Evolutionary conservation across 805 yeast species (phyloP).

Genomic region (Maudiozyma barnettii): DNA sequence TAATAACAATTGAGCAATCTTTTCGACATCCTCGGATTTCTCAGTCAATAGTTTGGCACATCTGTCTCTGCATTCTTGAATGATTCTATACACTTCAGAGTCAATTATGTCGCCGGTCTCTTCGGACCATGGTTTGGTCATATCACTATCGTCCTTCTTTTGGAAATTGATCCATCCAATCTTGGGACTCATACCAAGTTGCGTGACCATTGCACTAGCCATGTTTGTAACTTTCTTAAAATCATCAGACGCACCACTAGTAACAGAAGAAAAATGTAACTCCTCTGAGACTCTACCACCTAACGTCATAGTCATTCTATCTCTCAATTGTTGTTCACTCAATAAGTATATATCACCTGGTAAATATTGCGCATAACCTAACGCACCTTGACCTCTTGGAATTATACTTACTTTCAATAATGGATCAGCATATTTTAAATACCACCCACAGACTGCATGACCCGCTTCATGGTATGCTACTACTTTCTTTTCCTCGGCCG

Average conservation of each 20-base stretch:
- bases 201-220: slow-evolving; percentile 88
- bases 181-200: slow-evolving; percentile 81
- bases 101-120: slow-evolving; percentile 77
- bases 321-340: slow-evolving; percentile 66
- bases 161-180: slow-evolving; percentile 71
- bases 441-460: slow-evolving; percentile 98
- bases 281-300: slow-evolving; percentile 98
- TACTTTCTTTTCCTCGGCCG: slow-evolving; percentile 76
- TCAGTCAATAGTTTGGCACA: slow-evolving; percentile 63
- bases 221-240: slow-evolving; percentile 90
- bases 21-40: slow-evolving; percentile 65
- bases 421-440: slow-evolving; percentile 82
- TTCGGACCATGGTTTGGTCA: slow-evolving; percentile 84
- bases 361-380: slow-evolving; percentile 94
- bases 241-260: slow-evolving; percentile 94
- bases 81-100: slow-evolving; percentile 68
- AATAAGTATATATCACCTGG: slow-evolving; percentile 86
- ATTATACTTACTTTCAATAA: slow-evolving; percentile 89
- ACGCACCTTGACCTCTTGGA: slow-evolving; percentile 94
- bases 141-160: slow-evolving; percentile 60
- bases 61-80: slow-evolving; percentile 60
- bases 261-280: slow-evolving; percentile 80
- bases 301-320: slow-evolving; percentile 91
- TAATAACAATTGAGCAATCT: slow-evolving; percentile 80
- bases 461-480: slow-evolving; percentile 99